Conservation (phyloP, 225 moss, liverwort and hornwort species). For the Physcomitrellopsis africana region DNA sequence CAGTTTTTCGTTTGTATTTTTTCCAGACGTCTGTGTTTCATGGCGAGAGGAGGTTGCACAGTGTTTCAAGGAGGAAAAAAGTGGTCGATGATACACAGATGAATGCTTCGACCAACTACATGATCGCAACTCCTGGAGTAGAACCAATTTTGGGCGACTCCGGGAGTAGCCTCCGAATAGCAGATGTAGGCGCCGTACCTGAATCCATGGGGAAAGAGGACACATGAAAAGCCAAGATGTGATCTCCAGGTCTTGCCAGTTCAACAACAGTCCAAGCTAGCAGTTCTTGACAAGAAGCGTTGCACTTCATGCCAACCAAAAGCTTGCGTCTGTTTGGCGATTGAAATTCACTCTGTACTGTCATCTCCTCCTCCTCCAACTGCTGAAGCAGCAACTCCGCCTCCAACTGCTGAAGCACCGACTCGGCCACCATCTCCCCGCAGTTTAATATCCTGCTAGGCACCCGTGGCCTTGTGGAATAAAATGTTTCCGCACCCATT, state of each 20-base stretch:
- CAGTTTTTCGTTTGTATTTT: neutral
- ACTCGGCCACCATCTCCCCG: slow-evolving; percentile 62
- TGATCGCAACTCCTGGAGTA: too few relatives aligned
- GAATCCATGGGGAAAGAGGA: slow-evolving; percentile 31
- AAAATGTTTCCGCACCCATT: slow-evolving; percentile 42
- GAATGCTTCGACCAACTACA: neutral
- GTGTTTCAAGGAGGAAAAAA: neutral
- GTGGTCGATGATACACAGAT: neutral
- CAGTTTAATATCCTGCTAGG: slow-evolving; percentile 58
- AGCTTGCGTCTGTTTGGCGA: slow-evolving; percentile 34
- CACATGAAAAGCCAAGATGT: slow-evolving; percentile 55
- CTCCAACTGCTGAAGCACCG: slow-evolving; percentile 52
- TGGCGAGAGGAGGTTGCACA: neutral
- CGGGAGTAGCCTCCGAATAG: neutral
- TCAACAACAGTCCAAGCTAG: slow-evolving; percentile 60
- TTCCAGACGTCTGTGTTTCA: neutral
- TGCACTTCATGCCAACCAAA: slow-evolving; percentile 60
- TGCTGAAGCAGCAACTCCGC: slow-evolving; percentile 32
- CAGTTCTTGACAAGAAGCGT: slow-evolving; percentile 50
- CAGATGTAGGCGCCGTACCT: slow-evolving; percentile 31
- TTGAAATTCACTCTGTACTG: neutral
- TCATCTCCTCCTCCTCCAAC: slow-evolving; percentile 10
- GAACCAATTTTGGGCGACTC: too few relatives aligned
- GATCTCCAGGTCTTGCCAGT: slow-evolving; percentile 56
- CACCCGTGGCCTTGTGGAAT: slow-evolving; percentile 1